Conservation (phyloP, 768 basidiomycete genomes). For the Lactifluus volemus region DNA sequence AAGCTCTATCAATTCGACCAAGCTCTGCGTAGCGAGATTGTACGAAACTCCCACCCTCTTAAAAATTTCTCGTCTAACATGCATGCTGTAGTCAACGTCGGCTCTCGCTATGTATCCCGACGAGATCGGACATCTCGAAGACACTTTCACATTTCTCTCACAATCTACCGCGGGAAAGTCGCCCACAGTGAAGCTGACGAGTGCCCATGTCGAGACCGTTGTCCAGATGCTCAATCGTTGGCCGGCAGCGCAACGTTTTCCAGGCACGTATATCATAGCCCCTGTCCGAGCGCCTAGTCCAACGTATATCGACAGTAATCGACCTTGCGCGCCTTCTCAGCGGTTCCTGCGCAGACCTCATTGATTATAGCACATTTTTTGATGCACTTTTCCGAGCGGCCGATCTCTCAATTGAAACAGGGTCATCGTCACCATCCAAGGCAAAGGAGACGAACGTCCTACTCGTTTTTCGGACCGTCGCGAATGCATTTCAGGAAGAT, state of each 20-base stretch:
- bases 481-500: slow-evolving; percentile 67
- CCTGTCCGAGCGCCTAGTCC: neutral
- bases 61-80: neutral
- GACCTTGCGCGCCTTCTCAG: slow-evolving; percentile 75
- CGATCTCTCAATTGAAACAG: slow-evolving; percentile 49
- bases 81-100: slow-evolving; percentile 48
- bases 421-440: slow-evolving; percentile 53
- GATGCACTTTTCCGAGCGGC: slow-evolving; percentile 57
- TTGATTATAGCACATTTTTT: slow-evolving; percentile 44
- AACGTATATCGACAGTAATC: slow-evolving; percentile 45
- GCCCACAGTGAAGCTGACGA: slow-evolving; percentile 31
- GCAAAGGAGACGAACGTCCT: slow-evolving; percentile 78
- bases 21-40: slow-evolving; percentile 56
- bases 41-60: slow-evolving; percentile 30
- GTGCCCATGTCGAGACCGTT: slow-evolving; percentile 52
- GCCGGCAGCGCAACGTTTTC: slow-evolving; percentile 66
- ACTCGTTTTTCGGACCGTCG: slow-evolving; percentile 67
- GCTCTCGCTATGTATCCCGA: slow-evolving; percentile 62
- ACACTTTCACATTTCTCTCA: slow-evolving; percentile 52
- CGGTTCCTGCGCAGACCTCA: slow-evolving; percentile 50
- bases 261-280: slow-evolving; percentile 35
- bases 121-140: slow-evolving; percentile 49
- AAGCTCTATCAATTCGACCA: slow-evolving; percentile 75
- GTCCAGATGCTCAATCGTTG: slow-evolving; percentile 61
- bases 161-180: slow-evolving; percentile 33